phyloP scores from a whole-genome alignment of 805 yeast genomes.

The Metschnikowia anglica region DNA sequence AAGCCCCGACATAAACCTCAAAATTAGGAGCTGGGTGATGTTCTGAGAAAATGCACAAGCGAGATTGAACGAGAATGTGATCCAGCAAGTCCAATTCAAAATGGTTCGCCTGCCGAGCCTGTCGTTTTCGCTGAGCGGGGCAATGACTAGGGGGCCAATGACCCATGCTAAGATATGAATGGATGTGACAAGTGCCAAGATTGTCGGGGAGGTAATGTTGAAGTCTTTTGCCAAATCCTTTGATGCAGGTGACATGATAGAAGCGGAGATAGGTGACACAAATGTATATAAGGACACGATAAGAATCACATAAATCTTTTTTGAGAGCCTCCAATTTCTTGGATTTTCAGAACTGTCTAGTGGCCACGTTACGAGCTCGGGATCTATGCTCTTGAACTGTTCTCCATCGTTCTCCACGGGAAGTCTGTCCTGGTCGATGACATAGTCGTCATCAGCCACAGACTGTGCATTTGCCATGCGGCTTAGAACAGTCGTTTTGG shows the following conservation, averaged over 20 bases:
- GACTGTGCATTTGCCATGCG: constrained; percentile 17
- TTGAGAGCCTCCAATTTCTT: constrained; percentile 31
- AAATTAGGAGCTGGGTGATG: constrained; percentile 34
- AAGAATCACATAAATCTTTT: constrained; percentile 25
- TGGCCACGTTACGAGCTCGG: constrained; percentile 40
- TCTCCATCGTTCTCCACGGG: constrained; percentile 32
- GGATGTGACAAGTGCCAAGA: constrained; percentile 35
- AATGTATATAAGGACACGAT: constrained; percentile 38
- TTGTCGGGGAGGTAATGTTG: constrained; percentile 24
- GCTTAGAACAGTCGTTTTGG: constrained; percentile 32
- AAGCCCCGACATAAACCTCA: constrained; percentile 37
- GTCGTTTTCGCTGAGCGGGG: constrained; percentile 41
- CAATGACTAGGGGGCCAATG: constrained; percentile 38
- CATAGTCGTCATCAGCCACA: constrained; percentile 3
- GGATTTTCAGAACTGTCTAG: constrained; percentile 35
- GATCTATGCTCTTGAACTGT: constrained; percentile 34
- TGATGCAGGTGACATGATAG: constrained; percentile 40
- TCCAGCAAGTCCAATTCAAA: constrained; percentile 35
- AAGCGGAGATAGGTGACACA: constrained; percentile 42
- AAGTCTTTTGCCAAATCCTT: constrained; percentile 30
- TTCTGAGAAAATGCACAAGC: constrained; percentile 37
- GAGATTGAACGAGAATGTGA: constrained; percentile 34
- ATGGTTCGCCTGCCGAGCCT: constrained; percentile 37
- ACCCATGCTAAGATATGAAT: constrained; percentile 43
- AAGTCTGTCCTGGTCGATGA: constrained; percentile 19